phyloP scores from a whole-genome alignment of 129 eudicot genomes.

The Erigeron canadensis region DNA sequence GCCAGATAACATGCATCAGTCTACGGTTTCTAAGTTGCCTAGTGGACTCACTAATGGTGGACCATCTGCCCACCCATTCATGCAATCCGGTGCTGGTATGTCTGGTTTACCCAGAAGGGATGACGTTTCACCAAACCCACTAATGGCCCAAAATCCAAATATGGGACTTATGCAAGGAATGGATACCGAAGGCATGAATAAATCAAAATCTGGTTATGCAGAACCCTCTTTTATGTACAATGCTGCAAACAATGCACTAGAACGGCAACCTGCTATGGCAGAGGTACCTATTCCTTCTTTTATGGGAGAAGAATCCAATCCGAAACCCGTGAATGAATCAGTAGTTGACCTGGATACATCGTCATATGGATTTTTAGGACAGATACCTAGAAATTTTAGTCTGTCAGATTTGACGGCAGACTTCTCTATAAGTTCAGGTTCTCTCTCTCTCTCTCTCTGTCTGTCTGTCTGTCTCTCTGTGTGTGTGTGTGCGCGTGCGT shows the following conservation, averaged over 20 bases:
- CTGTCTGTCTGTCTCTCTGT: background rate
- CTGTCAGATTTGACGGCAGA: constrained; percentile 80
- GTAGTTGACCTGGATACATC: constrained; percentile 41
- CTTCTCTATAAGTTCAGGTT: constrained; percentile 60
- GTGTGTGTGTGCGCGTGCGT: constrained; percentile 2
- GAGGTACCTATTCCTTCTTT: constrained; percentile 53
- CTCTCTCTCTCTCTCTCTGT: constrained; percentile 33
- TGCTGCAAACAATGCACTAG: constrained; percentile 39
- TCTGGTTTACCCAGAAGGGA: constrained; percentile 38
- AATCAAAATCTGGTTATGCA: constrained; percentile 54
- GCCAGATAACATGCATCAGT: constrained; percentile 44
- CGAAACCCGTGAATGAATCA: constrained; percentile 43
- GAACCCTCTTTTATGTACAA: constrained; percentile 43
- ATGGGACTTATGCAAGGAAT: constrained; percentile 59
- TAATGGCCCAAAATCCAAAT: constrained; percentile 57
- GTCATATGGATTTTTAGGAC: constrained; percentile 66
- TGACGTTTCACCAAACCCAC: constrained; percentile 44
- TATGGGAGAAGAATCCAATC: constrained; percentile 50
- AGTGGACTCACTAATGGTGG: constrained; percentile 48
- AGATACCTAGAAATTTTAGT: constrained; percentile 79
- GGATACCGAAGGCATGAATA: constrained; percentile 46
- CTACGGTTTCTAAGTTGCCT: constrained; percentile 31
- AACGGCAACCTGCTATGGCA: constrained; percentile 40
- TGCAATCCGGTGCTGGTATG: constrained; percentile 53
- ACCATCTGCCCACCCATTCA: constrained; percentile 44